phyloP scores from a whole-genome alignment of 129 eudicot genomes.

The Tagetes erecta region DNA sequence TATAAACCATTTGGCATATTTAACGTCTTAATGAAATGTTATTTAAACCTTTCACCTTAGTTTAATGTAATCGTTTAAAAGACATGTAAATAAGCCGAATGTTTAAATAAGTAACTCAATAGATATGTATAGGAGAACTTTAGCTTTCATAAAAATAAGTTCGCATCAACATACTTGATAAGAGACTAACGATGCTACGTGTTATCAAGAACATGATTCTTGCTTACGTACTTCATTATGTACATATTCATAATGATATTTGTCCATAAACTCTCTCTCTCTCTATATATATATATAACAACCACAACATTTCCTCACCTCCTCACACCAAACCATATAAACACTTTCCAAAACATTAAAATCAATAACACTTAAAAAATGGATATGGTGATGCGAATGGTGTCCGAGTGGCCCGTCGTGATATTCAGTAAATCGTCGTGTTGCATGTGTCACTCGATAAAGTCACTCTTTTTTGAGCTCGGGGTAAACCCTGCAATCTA shows the following conservation, averaged over 20 bases:
- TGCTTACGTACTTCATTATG: slow-evolving; percentile 18
- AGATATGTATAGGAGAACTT: background rate
- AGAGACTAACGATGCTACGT: slow-evolving; percentile 4
- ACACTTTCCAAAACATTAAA: slow-evolving; percentile 2
- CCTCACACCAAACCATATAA: slow-evolving; percentile 18
- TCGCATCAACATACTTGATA: slow-evolving; percentile 14
- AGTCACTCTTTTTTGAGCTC: slow-evolving; percentile 36
- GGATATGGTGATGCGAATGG: slow-evolving; percentile 48
- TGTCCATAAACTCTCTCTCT: slow-evolving; percentile 20
- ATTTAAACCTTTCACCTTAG: too few relatives aligned
- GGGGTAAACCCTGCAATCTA: slow-evolving; percentile 54
- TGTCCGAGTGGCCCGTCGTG: slow-evolving; percentile 51
- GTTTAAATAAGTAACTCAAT: too few relatives aligned
- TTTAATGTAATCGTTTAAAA: too few relatives aligned
- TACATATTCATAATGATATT: slow-evolving; percentile 14
- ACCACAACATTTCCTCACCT: slow-evolving; percentile 20
- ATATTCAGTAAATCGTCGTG: slow-evolving; percentile 56
- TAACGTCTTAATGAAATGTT: too few relatives aligned
- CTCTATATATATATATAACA: slow-evolving; percentile 2
- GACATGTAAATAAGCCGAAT: too few relatives aligned
- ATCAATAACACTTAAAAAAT: slow-evolving; percentile 21
- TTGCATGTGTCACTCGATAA: slow-evolving; percentile 51
- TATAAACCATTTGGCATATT: too few relatives aligned
- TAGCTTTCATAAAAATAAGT: background rate
- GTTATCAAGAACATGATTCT: slow-evolving; percentile 34